Conservation (phyloP, 1,284 basidiomycete species). For the Erythrobasidium hasegawianum region DNA sequence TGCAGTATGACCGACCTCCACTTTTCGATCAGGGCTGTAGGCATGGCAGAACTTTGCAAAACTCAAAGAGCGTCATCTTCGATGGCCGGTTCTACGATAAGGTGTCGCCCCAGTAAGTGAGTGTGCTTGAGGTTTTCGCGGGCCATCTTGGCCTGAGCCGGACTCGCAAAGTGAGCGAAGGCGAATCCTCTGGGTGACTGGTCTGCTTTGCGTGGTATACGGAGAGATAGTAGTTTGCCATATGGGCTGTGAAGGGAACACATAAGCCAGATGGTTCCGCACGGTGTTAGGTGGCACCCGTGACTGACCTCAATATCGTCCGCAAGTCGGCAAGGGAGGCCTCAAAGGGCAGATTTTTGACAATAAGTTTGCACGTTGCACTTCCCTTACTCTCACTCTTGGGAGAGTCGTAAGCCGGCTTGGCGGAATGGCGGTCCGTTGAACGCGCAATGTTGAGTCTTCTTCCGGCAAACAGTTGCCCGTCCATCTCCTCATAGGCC, state of each 20-base stretch:
- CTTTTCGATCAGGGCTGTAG: too few species aligned
- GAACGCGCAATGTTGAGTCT: too few species aligned
- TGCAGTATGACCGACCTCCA: too few species aligned
- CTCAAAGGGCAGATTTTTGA: slow-evolving; percentile 98
- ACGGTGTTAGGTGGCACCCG: too few species aligned
- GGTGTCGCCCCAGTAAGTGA: slow-evolving; percentile 89
- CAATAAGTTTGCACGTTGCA: slow-evolving; percentile 59
- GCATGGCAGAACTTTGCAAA: too few species aligned
- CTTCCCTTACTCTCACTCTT: too few species aligned
- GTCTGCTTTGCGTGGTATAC: slow-evolving; percentile 81
- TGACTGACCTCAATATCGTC: slow-evolving; percentile 74
- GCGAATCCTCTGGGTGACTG: slow-evolving; percentile 85
- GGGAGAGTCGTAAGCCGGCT: too few species aligned
- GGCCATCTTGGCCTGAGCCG: slow-evolving; percentile 80
- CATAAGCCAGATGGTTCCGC: too few species aligned
- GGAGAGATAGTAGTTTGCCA: slow-evolving; percentile 84
- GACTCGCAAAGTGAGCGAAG: slow-evolving; percentile 86
- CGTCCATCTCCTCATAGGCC: too few species aligned
- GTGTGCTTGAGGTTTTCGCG: slow-evolving; percentile 82
- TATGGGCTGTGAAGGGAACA: slow-evolving; percentile 61
- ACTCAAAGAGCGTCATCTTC: too few species aligned
- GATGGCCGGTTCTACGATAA: slow-evolving; percentile 67
- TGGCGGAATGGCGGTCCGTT: too few species aligned
- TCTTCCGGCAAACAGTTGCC: too few species aligned
- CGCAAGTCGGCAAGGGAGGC: slow-evolving; percentile 87